These are phyloP conservation scores for Pleomassaria siparia DNA, from an alignment of 2,329 filamentous ascomycete species.

Conservation along the genomic window DNA sequence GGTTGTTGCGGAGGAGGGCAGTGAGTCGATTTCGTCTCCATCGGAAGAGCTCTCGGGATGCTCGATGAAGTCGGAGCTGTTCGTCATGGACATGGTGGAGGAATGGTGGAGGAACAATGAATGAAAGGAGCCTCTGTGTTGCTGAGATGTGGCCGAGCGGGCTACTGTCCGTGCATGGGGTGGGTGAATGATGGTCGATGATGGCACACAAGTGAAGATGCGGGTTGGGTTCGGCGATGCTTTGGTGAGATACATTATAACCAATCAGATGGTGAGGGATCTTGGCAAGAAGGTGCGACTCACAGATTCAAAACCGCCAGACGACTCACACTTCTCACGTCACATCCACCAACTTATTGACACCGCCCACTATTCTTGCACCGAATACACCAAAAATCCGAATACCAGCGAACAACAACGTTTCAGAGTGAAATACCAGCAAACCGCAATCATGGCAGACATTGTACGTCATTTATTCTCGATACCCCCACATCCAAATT, in stretches of 20 bases:
- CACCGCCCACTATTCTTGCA: background rate
- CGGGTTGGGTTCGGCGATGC: background rate
- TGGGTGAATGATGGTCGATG: background rate
- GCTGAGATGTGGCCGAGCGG: background rate
- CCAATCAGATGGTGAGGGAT: conserved; percentile 4
- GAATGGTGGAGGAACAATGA: background rate
- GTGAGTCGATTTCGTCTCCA: conserved; percentile 51
- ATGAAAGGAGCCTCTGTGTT: too few species aligned
- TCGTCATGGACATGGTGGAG: conserved; percentile 38
- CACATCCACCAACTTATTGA: conserved; percentile 6
- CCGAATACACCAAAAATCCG: background rate
- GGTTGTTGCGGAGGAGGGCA: conserved; percentile 54
- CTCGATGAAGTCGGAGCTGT: conserved; percentile 42
- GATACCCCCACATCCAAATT: conserved; percentile 22
- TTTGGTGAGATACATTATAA: background rate
- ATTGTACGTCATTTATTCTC: conserved; percentile 35
- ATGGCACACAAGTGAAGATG: background rate
- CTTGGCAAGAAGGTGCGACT: conserved; percentile 5
- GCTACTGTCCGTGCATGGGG: background rate
- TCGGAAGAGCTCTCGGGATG: conserved; percentile 31
- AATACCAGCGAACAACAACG: background rate
- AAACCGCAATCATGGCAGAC: conserved; percentile 57
- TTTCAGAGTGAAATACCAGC: conserved; percentile 1
- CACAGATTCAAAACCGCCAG: background rate
- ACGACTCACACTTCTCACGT: conserved; percentile 1